Conservation (phyloP, 2,329 filamentous ascomycete genomes). For the Xylogone sp. region DNA sequence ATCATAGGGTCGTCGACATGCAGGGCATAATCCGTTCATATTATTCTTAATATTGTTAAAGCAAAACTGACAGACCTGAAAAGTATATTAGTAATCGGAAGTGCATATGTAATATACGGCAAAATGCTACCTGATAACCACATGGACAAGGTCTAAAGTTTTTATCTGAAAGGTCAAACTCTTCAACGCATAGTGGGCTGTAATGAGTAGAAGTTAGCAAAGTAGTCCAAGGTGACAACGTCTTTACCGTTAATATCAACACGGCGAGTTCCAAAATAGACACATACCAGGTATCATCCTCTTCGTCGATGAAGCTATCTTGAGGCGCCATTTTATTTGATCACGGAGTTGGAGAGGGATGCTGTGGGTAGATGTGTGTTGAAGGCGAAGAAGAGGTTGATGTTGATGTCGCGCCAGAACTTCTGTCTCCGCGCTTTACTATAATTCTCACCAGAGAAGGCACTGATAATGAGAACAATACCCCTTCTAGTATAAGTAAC, state of each 20-base stretch:
- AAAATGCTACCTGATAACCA: slow-evolving; percentile 79
- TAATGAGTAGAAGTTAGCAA: slow-evolving; percentile 23
- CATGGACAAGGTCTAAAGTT: slow-evolving; percentile 97
- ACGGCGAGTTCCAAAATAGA: slow-evolving; percentile 8
- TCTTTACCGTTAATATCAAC: background rate
- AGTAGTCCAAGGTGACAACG: background rate
- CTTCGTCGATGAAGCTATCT: slow-evolving; percentile 69
- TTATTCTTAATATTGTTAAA: slow-evolving; percentile 99
- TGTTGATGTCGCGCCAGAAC: background rate
- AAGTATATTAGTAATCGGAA: slow-evolving; percentile 6
- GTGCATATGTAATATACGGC: background rate
- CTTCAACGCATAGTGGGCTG: slow-evolving; percentile 96
- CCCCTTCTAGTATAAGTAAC: background rate
- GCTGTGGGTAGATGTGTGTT: background rate
- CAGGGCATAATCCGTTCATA: slow-evolving; percentile 96
- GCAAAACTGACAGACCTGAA: slow-evolving; percentile 96
- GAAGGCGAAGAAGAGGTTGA: background rate
- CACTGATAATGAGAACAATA: background rate
- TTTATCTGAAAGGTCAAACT: slow-evolving; percentile 95
- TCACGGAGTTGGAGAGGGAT: slow-evolving; percentile 5
- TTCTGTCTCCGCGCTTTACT: background rate
- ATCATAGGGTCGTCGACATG: slow-evolving; percentile 91
- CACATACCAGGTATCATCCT: slow-evolving; percentile 65
- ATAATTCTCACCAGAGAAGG: background rate
- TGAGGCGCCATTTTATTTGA: slow-evolving; percentile 52